These are phyloP conservation scores for Castanopsis chinensis DNA, from an alignment of 306 rosid genomes.

Conservation along the genomic window DNA sequence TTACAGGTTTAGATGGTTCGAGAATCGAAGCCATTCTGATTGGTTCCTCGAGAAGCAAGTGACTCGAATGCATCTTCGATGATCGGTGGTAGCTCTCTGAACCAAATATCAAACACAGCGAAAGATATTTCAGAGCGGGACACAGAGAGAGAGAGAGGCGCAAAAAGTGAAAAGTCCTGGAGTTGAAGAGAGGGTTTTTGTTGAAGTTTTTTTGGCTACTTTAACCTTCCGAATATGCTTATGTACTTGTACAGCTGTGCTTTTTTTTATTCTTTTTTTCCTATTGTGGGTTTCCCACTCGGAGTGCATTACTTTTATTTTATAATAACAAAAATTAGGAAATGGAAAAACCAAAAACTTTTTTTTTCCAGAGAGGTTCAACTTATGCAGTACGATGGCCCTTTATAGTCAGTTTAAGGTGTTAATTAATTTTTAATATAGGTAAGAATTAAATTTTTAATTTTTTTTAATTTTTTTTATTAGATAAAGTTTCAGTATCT, in stretches of 20 bases:
- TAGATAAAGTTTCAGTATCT: too few species aligned
- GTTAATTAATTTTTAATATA: too few species aligned
- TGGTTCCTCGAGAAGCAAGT: constrained; percentile 93
- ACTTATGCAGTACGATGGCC: too few species aligned
- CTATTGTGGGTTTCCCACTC: not conserved
- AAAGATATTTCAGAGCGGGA: not conserved
- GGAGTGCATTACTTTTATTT: too few species aligned
- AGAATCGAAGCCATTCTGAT: constrained; percentile 92
- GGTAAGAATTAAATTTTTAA: too few species aligned
- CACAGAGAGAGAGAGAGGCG: not conserved
- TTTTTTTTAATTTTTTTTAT: too few species aligned
- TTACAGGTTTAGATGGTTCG: constrained; percentile 85
- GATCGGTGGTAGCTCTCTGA: constrained; percentile 7
- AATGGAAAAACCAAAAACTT: too few species aligned
- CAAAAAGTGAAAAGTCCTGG: not conserved
- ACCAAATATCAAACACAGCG: not conserved
- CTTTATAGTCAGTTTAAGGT: too few species aligned
- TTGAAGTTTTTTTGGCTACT: not conserved
- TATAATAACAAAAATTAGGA: too few species aligned
- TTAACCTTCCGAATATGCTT: not conserved
- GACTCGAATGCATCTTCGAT: constrained; percentile 83
- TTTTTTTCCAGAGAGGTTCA: too few species aligned
- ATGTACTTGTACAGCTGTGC: not conserved
- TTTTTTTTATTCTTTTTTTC: not conserved
- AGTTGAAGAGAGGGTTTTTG: not conserved